Percentiles rank a stretch among this genome's conserved stretches.
These are phyloP conservation scores for Talaromyces albobiverticillius DNA, from an alignment of 2,329 filamentous ascomycete genomes.

Conservation along the genomic window DNA sequence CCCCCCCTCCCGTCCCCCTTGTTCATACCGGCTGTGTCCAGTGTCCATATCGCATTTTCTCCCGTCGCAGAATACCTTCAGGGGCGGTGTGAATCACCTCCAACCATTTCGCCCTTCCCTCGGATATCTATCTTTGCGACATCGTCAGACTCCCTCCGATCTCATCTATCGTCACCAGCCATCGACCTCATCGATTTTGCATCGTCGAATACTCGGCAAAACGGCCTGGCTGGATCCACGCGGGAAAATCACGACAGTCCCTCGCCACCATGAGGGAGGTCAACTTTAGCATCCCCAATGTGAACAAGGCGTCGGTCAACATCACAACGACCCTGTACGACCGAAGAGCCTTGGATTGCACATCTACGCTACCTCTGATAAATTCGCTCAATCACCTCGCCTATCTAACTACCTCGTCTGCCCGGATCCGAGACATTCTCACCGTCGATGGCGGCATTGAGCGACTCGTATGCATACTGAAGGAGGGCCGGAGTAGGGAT, in stretches of 20 bases:
- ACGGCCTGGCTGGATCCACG: neutral
- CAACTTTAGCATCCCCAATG: constrained; percentile 98
- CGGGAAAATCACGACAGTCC: neutral
- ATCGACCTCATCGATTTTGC: neutral
- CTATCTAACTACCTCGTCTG: constrained; percentile 96
- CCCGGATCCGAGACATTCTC: constrained; percentile 93
- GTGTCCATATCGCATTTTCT: neutral
- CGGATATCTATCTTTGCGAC: neutral
- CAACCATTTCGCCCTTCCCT: neutral
- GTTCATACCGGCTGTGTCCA: neutral
- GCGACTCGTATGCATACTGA: constrained; percentile 92
- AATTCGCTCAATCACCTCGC: constrained; percentile 99
- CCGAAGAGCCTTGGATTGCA: constrained; percentile 94
- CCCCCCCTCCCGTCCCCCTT: neutral
- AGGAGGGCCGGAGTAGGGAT: constrained; percentile 93
- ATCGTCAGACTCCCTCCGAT: neutral
- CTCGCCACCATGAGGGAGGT: constrained; percentile 87
- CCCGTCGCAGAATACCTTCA: constrained; percentile 8
- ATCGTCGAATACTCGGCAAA: neutral
- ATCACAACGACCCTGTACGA: constrained; percentile 99
- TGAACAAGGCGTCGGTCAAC: constrained; percentile 98
- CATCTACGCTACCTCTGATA: constrained; percentile 93
- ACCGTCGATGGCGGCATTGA: constrained; percentile 99
- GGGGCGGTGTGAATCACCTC: constrained; percentile 6
- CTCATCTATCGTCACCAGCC: neutral